A percentile compares a stretch with the other conserved stretches of the same genome.
phyloP scores from a whole-genome alignment of 1,284 basidiomycete genomes.

The Pterulicium gracile region DNA sequence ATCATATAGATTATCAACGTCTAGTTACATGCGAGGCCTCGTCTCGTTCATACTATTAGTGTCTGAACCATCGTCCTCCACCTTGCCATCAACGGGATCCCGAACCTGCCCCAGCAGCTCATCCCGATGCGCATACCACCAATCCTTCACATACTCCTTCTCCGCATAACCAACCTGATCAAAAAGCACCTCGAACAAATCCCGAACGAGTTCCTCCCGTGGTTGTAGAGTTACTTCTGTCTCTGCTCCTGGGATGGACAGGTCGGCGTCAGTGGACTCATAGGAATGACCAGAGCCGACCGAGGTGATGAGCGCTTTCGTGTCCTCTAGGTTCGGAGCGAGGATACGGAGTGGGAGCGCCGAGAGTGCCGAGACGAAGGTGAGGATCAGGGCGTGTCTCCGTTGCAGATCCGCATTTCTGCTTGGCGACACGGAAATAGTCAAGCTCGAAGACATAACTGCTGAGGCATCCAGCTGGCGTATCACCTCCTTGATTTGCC shows the following conservation, averaged over 20 bases:
- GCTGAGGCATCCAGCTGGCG: slow-evolving; percentile 1
- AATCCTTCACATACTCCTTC: slow-evolving; percentile 49
- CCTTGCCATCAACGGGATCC: too few relatives aligned
- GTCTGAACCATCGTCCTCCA: too few relatives aligned
- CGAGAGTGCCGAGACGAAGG: slow-evolving; percentile 48
- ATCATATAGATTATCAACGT: too few relatives aligned
- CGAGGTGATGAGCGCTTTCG: slow-evolving; percentile 26
- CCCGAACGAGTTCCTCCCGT: slow-evolving; percentile 39
- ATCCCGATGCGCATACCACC: slow-evolving; percentile 44
- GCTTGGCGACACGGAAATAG: too few relatives aligned
- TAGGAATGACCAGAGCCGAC: not conserved
- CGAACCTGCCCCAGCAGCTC: too few relatives aligned
- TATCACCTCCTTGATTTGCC: not conserved
- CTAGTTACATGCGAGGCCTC: too few relatives aligned
- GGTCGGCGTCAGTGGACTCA: not conserved
- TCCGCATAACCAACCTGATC: slow-evolving; percentile 55
- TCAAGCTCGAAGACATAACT: too few relatives aligned
- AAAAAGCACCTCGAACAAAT: slow-evolving; percentile 47
- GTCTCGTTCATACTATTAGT: too few relatives aligned
- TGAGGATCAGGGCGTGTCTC: slow-evolving; percentile 41
- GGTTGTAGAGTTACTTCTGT: slow-evolving; percentile 13
- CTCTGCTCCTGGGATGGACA: slow-evolving; percentile 9
- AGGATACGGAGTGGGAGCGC: slow-evolving; percentile 45
- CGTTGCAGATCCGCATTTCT: too few relatives aligned
- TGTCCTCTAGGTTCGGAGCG: slow-evolving; percentile 37